Evolutionary conservation across 768 basidiomycete species (phyloP).

Genomic region (Boletus rubropictus): DNA sequence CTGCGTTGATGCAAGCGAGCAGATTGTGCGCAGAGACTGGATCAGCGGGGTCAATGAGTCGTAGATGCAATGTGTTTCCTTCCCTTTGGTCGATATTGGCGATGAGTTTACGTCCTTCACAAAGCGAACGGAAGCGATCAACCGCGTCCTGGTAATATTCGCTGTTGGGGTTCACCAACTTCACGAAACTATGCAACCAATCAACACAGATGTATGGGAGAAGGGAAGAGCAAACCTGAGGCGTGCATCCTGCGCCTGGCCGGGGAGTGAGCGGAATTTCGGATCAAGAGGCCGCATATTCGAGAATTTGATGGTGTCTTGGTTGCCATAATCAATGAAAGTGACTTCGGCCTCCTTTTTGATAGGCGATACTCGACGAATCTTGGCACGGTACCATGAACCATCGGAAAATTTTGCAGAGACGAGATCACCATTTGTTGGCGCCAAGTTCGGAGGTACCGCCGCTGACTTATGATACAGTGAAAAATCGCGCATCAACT

Average conservation of each 20-base stretch:
- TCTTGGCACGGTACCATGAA: constrained; percentile 92
- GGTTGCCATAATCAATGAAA: constrained; percentile 95
- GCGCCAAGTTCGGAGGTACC: constrained; percentile 63
- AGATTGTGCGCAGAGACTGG: constrained; percentile 63
- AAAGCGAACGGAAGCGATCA: constrained; percentile 77
- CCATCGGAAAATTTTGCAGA: constrained; percentile 94
- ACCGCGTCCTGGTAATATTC: constrained; percentile 86
- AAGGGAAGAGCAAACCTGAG: constrained; percentile 51
- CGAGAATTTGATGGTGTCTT: constrained; percentile 79
- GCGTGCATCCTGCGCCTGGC: constrained; percentile 92
- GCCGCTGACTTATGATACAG: constrained; percentile 70
- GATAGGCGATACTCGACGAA: constrained; percentile 75
- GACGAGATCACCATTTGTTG: constrained; percentile 83
- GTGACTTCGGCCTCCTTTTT: constrained; percentile 94
- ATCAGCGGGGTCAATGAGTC: constrained; percentile 86
- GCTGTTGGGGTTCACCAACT: constrained; percentile 70
- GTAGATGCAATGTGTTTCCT: constrained; percentile 72
- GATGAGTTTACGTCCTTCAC: constrained; percentile 91
- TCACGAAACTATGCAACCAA: constrained; percentile 62
- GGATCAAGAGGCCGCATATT: constrained; percentile 84
- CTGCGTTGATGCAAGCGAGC: constrained; percentile 78
- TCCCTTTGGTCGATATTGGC: constrained; percentile 93
- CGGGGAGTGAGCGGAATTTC: constrained; percentile 83
- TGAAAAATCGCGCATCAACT: constrained; percentile 92
- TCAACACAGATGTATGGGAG: background rate